Percentiles rank a stretch among this genome's conserved stretches.
Evolutionary conservation across 163 green algal species (phyloP).

Genomic region (Prototheca cutis): DNA sequence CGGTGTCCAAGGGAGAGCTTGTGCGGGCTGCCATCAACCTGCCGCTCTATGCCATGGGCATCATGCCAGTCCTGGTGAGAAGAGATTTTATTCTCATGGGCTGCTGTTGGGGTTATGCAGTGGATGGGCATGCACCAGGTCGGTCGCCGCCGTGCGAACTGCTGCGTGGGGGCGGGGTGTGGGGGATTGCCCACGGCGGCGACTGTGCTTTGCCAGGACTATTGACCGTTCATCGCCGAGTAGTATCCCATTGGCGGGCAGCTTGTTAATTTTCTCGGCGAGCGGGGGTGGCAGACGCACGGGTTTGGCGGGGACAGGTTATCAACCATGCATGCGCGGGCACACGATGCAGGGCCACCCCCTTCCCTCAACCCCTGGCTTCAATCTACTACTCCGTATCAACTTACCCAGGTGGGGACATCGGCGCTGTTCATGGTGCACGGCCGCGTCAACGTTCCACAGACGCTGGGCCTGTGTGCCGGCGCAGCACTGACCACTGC

Average conservation of each 20-base stretch:
- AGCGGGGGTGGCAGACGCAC: too few species aligned
- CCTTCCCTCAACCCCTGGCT: too few species aligned
- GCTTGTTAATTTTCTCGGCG: too few species aligned
- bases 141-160: not conserved
- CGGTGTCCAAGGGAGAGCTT: too few species aligned
- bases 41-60: slow-evolving; percentile 87
- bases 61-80: slow-evolving; percentile 74
- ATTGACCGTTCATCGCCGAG: too few species aligned
- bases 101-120: not conserved
- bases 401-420: slow-evolving; percentile 46
- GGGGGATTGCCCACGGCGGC: too few species aligned
- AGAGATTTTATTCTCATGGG: not conserved
- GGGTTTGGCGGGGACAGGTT: too few species aligned
- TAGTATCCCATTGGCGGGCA: too few species aligned
- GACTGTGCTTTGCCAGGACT: too few species aligned
- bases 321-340: too few species aligned
- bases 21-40: slow-evolving; percentile 80
- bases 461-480: slow-evolving; percentile 37
- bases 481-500: slow-evolving; percentile 68
- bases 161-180: too few species aligned
- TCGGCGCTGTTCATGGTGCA: slow-evolving; percentile 39
- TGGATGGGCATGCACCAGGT: not conserved
- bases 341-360: too few species aligned
- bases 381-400: not conserved
- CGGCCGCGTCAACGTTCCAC: slow-evolving; percentile 25